Conservation (phyloP, 331 rosid species). For the Prunus yedoensis region DNA sequence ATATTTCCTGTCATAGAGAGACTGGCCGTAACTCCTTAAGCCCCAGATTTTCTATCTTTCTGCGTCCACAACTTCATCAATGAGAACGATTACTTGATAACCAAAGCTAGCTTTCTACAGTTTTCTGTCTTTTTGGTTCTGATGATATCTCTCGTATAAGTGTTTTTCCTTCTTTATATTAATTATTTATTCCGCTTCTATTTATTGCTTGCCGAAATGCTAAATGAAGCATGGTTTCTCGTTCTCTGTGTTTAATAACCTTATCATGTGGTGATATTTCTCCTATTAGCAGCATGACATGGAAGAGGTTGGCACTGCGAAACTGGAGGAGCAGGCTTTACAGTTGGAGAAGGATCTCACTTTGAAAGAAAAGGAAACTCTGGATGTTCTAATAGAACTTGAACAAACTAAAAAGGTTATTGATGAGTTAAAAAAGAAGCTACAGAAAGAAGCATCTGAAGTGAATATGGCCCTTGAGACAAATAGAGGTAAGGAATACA, state of each 20-base stretch:
- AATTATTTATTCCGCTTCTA: neutral
- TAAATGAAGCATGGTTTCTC: neutral
- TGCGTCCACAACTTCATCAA: neutral
- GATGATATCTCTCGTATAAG: neutral
- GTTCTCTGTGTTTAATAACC: neutral
- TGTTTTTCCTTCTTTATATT: too few relatives aligned
- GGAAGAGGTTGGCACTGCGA: slow-evolving; percentile 46
- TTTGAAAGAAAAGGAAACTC: slow-evolving; percentile 82
- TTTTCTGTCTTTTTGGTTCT: neutral
- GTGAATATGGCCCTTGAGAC: slow-evolving; percentile 27
- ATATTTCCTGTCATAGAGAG: neutral
- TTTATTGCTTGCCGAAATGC: neutral
- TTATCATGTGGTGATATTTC: slow-evolving; percentile 11
- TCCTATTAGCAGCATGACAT: slow-evolving; percentile 33
- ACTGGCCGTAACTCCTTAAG: neutral
- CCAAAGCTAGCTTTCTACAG: neutral
- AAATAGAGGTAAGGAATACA: slow-evolving; percentile 22
- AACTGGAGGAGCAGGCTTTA: slow-evolving; percentile 64
- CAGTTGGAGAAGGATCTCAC: slow-evolving; percentile 72
- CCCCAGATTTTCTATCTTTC: neutral
- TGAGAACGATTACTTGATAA: neutral
- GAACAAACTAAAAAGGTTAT: slow-evolving; percentile 66
- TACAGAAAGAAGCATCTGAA: slow-evolving; percentile 67
- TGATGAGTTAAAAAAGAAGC: slow-evolving; percentile 65
- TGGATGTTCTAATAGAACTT: slow-evolving; percentile 81